Evolutionary conservation across 768 basidiomycete genomes (phyloP).

Genomic region (Termitomyces sp.): DNA sequence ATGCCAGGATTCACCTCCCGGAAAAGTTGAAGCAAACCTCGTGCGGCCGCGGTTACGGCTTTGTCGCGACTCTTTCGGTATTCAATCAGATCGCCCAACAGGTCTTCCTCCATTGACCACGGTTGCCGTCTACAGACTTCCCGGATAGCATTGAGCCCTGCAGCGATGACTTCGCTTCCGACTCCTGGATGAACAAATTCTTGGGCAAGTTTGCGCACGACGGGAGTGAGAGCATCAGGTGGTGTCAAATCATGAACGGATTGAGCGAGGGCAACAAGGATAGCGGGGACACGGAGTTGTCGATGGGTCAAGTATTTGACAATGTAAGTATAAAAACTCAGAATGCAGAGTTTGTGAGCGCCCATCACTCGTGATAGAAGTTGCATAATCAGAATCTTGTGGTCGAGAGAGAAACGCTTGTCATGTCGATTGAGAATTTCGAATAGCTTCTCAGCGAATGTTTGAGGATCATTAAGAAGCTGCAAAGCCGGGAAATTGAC

Average conservation of each 20-base stretch:
- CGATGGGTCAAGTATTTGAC: conserved; percentile 89
- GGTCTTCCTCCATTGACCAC: conserved; percentile 95
- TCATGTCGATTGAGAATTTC: conserved; percentile 79
- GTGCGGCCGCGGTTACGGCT: conserved; percentile 81
- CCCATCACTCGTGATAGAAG: conserved; percentile 93
- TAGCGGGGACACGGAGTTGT: conserved; percentile 88
- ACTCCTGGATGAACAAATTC: conserved; percentile 99
- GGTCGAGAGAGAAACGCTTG: conserved; percentile 93
- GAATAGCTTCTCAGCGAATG: conserved; percentile 91
- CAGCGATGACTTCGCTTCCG: conserved; percentile 89
- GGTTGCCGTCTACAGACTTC: conserved; percentile 94
- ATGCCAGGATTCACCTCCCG: conserved; percentile 94
- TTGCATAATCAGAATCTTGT: conserved; percentile 97
- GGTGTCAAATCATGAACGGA: conserved; percentile 94
- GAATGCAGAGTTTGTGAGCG: conserved; percentile 85
- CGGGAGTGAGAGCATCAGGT: conserved; percentile 85
- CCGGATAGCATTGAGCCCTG: conserved; percentile 92
- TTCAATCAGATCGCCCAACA: conserved; percentile 88
- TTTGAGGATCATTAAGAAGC: conserved; percentile 91
- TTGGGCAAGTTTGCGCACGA: conserved; percentile 84
- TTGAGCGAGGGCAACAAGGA: conserved; percentile 91
- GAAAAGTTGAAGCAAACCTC: conserved; percentile 84
- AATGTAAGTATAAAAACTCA: conserved; percentile 94
- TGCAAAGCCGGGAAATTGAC: conserved; percentile 91
- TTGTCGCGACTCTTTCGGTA: conserved; percentile 96